Percentiles rank a stretch among this genome's conserved stretches.
Evolutionary conservation across 1,284 basidiomycete species (phyloP).

Genomic region (Gastroboletus turbinatus): DNA sequence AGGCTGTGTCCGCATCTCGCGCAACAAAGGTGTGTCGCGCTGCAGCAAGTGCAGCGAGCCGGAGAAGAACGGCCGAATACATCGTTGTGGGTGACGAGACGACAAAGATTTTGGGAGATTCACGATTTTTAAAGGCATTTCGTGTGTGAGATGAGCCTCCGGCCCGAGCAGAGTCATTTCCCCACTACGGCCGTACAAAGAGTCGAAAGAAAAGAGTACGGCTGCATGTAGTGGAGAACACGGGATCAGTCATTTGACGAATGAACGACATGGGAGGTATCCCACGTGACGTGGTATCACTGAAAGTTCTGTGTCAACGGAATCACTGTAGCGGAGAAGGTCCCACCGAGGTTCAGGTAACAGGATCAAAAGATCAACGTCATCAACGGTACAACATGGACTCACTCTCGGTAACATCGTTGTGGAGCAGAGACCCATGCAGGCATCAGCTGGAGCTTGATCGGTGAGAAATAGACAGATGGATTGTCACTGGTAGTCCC

Average conservation of each 20-base stretch:
- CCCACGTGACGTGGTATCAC: neutral
- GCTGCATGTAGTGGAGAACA: neutral
- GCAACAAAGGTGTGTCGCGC: slow-evolving; percentile 12
- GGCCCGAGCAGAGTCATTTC: neutral
- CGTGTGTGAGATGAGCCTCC: neutral
- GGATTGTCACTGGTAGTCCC: neutral
- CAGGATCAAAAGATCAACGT: neutral
- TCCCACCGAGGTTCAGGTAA: neutral
- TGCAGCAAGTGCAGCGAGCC: slow-evolving; percentile 6
- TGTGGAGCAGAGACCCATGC: too few species aligned
- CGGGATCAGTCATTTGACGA: neutral
- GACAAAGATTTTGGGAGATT: neutral
- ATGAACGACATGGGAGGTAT: neutral
- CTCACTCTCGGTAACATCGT: neutral
- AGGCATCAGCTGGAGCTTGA: too few species aligned
- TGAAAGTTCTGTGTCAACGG: neutral
- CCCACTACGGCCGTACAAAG: neutral
- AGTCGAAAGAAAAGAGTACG: neutral
- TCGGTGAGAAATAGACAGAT: too few species aligned
- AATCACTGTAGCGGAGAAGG: neutral
- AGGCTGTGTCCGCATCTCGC: neutral
- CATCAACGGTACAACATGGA: too few species aligned
- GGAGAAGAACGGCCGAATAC: neutral
- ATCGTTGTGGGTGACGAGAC: slow-evolving; percentile 10
- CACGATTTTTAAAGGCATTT: neutral